A percentile compares a stretch with the other conserved stretches of the same genome.
phyloP scores from a whole-genome alignment of 208 protist species.

The Leishmania gerbilli region DNA sequence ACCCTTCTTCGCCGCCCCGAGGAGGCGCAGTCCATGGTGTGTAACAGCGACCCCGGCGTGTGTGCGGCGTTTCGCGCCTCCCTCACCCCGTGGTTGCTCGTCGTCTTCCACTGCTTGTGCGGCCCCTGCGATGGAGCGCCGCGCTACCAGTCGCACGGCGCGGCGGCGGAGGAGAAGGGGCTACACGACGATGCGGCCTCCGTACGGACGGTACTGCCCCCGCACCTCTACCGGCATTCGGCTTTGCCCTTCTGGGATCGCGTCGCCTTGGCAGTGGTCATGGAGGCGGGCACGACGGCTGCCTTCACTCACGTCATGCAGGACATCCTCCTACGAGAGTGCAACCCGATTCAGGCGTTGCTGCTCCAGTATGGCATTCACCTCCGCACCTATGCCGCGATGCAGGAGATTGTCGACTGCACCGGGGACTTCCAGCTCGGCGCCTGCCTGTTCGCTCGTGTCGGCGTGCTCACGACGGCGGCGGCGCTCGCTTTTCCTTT shows the following conservation, averaged over 20 bases:
- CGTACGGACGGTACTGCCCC: conserved; percentile 9
- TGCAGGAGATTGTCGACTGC: conserved; percentile 81
- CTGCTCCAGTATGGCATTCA: conserved; percentile 67
- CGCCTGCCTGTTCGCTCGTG: conserved; percentile 80
- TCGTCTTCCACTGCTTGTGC: conserved; percentile 56
- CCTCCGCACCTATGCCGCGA: conserved; percentile 45
- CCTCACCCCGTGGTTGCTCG: conserved; percentile 74
- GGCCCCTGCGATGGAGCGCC: conserved; percentile 1
- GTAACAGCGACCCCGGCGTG: conserved; percentile 40
- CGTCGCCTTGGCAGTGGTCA: conserved; percentile 65
- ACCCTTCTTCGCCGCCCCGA: conserved; percentile 42
- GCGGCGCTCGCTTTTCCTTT: conserved; percentile 31
- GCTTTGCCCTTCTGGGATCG: conserved; percentile 75
- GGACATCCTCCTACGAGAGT: conserved; percentile 41
- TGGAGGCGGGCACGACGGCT: conserved; percentile 42
- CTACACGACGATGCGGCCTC: background rate
- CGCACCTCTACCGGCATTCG: conserved; percentile 26
- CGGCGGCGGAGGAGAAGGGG: background rate
- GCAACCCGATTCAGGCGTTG: conserved; percentile 57
- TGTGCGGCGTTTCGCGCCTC: conserved; percentile 55
- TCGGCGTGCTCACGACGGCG: conserved; percentile 48
- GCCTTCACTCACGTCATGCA: conserved; percentile 38
- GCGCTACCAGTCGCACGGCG: background rate
- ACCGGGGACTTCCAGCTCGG: conserved; percentile 86
- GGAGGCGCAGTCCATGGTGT: conserved; percentile 31